A percentile compares a stretch with the other conserved stretches of the same genome.
These are phyloP conservation scores for Annulohypoxylon nitens DNA, from an alignment of 495 filamentous ascomycete species.

Conservation along the genomic window DNA sequence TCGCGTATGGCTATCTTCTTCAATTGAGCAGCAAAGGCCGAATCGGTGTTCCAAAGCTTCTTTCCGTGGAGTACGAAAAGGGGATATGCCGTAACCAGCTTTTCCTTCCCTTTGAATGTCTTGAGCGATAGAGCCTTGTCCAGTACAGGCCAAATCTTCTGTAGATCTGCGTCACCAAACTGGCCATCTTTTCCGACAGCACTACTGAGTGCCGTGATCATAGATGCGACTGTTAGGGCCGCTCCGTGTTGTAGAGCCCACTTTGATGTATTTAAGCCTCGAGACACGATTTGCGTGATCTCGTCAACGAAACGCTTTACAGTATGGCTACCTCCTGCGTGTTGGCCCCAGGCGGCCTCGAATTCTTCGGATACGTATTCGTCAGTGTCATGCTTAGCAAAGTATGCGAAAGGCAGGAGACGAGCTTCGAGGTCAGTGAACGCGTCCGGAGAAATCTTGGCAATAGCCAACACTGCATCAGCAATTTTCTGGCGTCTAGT, in stretches of 20 bases:
- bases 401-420: constrained; percentile 87
- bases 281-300: constrained; percentile 75
- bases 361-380: constrained; percentile 81
- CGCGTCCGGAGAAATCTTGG: constrained; percentile 89
- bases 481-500: constrained; percentile 77
- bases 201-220: constrained; percentile 70
- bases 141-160: constrained; percentile 81
- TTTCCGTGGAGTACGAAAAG: constrained; percentile 75
- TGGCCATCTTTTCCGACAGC: constrained; percentile 59
- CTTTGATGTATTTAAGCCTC: constrained; percentile 78
- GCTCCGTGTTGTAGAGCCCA: constrained; percentile 93
- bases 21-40: constrained; percentile 57
- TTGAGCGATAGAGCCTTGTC: constrained; percentile 86
- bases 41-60: constrained; percentile 68
- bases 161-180: constrained; percentile 67
- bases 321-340: constrained; percentile 84
- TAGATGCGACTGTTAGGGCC: constrained; percentile 81
- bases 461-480: constrained; percentile 81
- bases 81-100: constrained; percentile 85
- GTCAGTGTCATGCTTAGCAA: constrained; percentile 86
- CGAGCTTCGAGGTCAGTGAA: constrained; percentile 81
- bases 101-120: constrained; percentile 95
- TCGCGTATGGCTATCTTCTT: constrained; percentile 82
- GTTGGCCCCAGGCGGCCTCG: constrained; percentile 87
- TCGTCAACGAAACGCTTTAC: constrained; percentile 87